phyloP scores from a whole-genome alignment of 2,329 filamentous ascomycete genomes.

The Penicillium sp. region DNA sequence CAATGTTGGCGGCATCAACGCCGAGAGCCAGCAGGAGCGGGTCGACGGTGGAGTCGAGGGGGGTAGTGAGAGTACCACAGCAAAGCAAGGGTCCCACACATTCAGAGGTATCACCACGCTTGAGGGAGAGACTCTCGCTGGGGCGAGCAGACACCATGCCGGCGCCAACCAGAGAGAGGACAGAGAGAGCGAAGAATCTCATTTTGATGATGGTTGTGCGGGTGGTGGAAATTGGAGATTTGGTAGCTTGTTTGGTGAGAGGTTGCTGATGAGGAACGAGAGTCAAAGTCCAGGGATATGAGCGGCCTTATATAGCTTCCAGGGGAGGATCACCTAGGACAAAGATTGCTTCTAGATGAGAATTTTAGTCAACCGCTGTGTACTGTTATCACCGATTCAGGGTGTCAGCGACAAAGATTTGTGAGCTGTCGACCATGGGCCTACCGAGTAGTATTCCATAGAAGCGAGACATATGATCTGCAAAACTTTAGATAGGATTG shows the following conservation, averaged over 20 bases:
- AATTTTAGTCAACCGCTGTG: not conserved
- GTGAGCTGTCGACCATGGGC: conserved; percentile 10
- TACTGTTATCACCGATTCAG: conserved; percentile 6
- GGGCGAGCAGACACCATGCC: conserved; percentile 32
- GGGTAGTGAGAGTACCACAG: conserved; percentile 31
- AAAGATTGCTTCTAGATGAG: not conserved
- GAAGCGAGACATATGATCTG: conserved; percentile 6
- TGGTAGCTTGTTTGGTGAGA: not conserved
- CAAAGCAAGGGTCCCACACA: conserved; percentile 28
- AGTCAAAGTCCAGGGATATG: not conserved
- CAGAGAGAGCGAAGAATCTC: conserved; percentile 31
- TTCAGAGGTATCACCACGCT: conserved; percentile 12
- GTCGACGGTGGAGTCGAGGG: conserved; percentile 29
- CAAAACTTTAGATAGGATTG: conserved; percentile 18
- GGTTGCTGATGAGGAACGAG: conserved; percentile 3
- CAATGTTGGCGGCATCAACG: conserved; percentile 24
- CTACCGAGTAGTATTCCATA: not conserved
- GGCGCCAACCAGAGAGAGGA: conserved; percentile 30
- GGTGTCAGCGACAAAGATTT: not conserved
- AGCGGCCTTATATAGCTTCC: conserved; percentile 11
- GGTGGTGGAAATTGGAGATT: not conserved
- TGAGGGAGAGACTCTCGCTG: conserved; percentile 12
- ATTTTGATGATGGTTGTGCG: conserved; percentile 20
- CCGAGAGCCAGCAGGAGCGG: conserved; percentile 26
- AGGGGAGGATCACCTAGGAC: not conserved